Conservation (phyloP, 2,329 filamentous ascomycete genomes). For the Aspergillus unguis region DNA sequence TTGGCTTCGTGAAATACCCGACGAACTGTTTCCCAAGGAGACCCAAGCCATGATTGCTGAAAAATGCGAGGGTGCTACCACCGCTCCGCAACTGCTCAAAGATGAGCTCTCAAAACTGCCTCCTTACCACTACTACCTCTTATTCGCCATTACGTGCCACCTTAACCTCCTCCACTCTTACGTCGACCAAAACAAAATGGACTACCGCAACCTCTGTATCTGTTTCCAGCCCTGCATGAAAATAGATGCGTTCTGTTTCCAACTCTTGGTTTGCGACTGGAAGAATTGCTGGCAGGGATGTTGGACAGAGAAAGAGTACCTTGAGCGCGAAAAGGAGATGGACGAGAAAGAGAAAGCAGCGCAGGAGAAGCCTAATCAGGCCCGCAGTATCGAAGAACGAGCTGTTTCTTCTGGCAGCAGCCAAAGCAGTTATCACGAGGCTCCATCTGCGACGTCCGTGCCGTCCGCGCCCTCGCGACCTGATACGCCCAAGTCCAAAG, state of each 20-base stretch:
- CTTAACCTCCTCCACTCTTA: slow-evolving; percentile 87
- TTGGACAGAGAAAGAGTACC: slow-evolving; percentile 78
- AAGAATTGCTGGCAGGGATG: slow-evolving; percentile 96
- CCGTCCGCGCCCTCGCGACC: slow-evolving; percentile 25
- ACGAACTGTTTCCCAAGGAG: slow-evolving; percentile 85
- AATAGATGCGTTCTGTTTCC: slow-evolving; percentile 92
- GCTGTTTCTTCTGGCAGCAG: slow-evolving; percentile 63
- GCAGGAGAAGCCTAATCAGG: slow-evolving; percentile 24
- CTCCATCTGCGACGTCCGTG: no score
- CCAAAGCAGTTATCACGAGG: slow-evolving; percentile 47
- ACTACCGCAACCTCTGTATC: slow-evolving; percentile 90
- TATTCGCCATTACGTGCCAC: slow-evolving; percentile 96
- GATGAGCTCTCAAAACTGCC: slow-evolving; percentile 92
- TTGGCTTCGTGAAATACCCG: slow-evolving; percentile 91
- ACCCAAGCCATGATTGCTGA: slow-evolving; percentile 76
- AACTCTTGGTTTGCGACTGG: slow-evolving; percentile 93
- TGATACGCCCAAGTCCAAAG: slow-evolving; percentile 24
- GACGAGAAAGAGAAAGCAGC: slow-evolving; percentile 31
- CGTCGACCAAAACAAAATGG: slow-evolving; percentile 97
- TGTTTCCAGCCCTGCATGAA: slow-evolving; percentile 98
- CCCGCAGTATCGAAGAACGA: slow-evolving; percentile 48
- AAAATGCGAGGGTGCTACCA: slow-evolving; percentile 73
- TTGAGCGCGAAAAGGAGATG: slow-evolving; percentile 54
- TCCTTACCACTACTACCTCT: slow-evolving; percentile 94
- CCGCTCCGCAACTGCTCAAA: slow-evolving; percentile 78